Evolutionary conservation across 352 stramenopile species (phyloP).

Genomic region (Blastocystis sp.): DNA sequence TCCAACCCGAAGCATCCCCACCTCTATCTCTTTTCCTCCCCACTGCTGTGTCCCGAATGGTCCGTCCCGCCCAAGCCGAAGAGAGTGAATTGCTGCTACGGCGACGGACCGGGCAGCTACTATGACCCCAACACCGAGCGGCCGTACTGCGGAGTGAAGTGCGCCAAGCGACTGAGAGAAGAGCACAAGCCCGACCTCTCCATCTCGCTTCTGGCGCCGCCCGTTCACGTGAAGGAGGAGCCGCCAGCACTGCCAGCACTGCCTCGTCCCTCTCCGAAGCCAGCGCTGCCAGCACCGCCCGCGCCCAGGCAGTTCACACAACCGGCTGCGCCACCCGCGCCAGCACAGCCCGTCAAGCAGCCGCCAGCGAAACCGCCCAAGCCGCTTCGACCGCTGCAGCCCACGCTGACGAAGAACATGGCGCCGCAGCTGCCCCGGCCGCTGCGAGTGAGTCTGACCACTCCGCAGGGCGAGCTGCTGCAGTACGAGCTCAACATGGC

Average conservation of each 20-base stretch:
- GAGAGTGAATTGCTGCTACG: not conserved
- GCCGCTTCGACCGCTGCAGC: too few relatives aligned
- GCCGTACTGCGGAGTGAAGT: not conserved
- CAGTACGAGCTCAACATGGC: slow-evolving; percentile 58
- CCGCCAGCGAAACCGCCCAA: not conserved
- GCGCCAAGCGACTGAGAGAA: not conserved
- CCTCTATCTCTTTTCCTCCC: slow-evolving; percentile 38
- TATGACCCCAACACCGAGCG: not conserved
- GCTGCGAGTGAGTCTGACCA: slow-evolving; percentile 26
- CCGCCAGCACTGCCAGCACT: not conserved
- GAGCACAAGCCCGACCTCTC: not conserved
- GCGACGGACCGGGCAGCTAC: slow-evolving; percentile 22
- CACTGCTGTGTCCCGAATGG: not conserved
- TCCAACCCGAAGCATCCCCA: not conserved
- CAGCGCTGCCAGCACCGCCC: too few relatives aligned
- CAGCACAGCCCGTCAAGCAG: too few relatives aligned
- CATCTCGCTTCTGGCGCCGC: not conserved
- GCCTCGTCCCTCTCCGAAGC: too few relatives aligned
- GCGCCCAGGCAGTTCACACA: too few relatives aligned
- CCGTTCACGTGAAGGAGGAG: not conserved
- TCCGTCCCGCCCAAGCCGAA: not conserved
- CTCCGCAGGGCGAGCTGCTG: slow-evolving; percentile 30
- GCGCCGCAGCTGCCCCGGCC: not conserved
- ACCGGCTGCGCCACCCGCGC: too few relatives aligned
- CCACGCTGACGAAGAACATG: not conserved